These are phyloP conservation scores for Solanum chmielewskii DNA, from an alignment of 257 asterid species.

Conservation along the genomic window DNA sequence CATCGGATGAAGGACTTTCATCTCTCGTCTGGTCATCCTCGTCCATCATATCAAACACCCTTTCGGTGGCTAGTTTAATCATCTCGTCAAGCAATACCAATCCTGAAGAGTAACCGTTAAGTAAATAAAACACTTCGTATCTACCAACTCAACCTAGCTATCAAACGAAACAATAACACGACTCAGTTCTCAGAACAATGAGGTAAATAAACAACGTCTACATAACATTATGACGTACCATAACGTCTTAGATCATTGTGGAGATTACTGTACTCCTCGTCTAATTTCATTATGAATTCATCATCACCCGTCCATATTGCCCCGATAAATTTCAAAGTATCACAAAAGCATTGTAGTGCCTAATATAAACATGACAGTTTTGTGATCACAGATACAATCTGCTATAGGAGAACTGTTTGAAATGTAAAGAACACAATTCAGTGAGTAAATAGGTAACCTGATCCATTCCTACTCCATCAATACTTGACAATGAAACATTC, in stretches of 20 bases:
- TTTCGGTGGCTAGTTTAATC: conserved; percentile 53
- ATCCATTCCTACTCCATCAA: conserved; percentile 33
- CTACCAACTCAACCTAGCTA: not conserved
- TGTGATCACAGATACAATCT: not conserved
- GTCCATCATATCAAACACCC: conserved; percentile 27
- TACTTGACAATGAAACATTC: conserved; percentile 14
- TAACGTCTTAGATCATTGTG: conserved; percentile 32
- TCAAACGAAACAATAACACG: not conserved
- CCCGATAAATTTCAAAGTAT: conserved; percentile 54
- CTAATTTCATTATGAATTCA: conserved; percentile 49
- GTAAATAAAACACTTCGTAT: not conserved
- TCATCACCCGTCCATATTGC: conserved; percentile 53
- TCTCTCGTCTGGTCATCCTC: conserved; percentile 30
- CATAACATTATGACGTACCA: conserved; percentile 6
- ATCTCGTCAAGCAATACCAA: conserved; percentile 59
- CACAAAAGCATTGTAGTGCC: conserved; percentile 54
- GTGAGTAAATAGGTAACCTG: conserved; percentile 31
- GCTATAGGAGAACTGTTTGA: not conserved
- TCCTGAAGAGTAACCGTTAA: conserved; percentile 18
- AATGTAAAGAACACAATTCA: not conserved
- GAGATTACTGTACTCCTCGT: conserved; percentile 20
- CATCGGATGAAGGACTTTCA: conserved; percentile 14
- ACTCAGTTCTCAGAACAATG: not conserved
- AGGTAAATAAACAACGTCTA: not conserved
- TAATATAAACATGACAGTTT: conserved; percentile 6